These are phyloP conservation scores for Boletellus deceptivus DNA, from an alignment of 1,284 basidiomycete species.

Conservation along the genomic window DNA sequence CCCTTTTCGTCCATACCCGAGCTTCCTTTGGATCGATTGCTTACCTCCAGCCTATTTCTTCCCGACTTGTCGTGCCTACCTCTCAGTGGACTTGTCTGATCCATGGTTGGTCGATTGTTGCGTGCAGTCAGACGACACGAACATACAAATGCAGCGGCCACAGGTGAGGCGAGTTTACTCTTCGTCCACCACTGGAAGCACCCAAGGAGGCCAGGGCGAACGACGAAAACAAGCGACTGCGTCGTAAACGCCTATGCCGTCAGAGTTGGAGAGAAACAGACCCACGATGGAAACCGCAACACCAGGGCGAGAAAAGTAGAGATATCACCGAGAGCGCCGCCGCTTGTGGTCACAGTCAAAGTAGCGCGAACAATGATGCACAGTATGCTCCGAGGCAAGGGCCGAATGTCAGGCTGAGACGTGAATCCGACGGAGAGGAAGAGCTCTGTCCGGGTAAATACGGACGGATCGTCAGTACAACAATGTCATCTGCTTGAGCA, in stretches of 20 bases:
- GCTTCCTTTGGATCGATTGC: not conserved
- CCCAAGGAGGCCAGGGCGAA: no score
- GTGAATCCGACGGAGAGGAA: constrained; percentile 2
- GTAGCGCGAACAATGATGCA: constrained; percentile 46
- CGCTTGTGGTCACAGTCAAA: constrained; percentile 58
- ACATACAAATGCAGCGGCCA: not conserved
- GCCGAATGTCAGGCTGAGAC: constrained; percentile 43
- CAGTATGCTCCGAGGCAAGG: constrained; percentile 77
- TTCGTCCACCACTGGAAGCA: constrained; percentile 51
- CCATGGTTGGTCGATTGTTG: not conserved
- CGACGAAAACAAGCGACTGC: no score
- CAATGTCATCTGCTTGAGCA: constrained; percentile 13
- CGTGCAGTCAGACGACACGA: constrained; percentile 1
- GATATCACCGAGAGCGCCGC: constrained; percentile 72
- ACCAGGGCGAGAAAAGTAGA: constrained; percentile 26
- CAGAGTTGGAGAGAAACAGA: constrained; percentile 44
- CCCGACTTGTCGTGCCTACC: constrained; percentile 7
- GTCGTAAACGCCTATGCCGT: no score
- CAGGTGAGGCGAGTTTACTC: constrained; percentile 43
- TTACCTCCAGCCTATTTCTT: not conserved
- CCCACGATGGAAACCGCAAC: constrained; percentile 47
- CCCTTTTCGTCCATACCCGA: not conserved
- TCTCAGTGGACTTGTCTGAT: not conserved
- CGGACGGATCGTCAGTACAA: constrained; percentile 44
- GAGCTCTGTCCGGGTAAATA: constrained; percentile 42